phyloP scores from a whole-genome alignment of 2,329 filamentous ascomycete species.

The Colletotrichum tropicale region DNA sequence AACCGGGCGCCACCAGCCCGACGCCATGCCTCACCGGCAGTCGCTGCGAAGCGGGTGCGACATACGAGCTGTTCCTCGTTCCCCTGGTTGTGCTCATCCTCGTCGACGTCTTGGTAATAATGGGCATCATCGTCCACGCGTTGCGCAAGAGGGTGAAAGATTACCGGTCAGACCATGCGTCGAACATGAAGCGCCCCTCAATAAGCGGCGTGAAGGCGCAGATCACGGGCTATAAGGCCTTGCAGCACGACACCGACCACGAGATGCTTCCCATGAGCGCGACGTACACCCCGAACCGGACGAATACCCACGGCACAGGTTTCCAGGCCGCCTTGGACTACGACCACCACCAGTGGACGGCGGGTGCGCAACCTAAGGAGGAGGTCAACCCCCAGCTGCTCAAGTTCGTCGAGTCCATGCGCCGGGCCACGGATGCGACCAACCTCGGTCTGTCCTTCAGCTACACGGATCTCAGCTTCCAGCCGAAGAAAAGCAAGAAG shows the following conservation, averaged over 20 bases:
- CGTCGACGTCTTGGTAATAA: conserved; percentile 45
- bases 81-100: conserved; percentile 46
- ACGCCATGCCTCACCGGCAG: conserved; percentile 52
- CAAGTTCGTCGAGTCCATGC: conserved; percentile 57
- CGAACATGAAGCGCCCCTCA: not conserved
- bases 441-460: conserved; percentile 59
- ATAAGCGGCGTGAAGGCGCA: conserved; percentile 32
- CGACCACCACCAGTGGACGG: conserved; percentile 20
- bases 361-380: conserved; percentile 27
- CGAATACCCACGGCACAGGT: conserved; percentile 20
- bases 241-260: conserved; percentile 34
- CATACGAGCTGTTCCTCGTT: conserved; percentile 44
- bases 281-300: conserved; percentile 30
- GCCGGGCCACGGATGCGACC: conserved; percentile 52
- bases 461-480: conserved; percentile 54
- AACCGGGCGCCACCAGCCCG: conserved; percentile 50
- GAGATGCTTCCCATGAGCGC: conserved; percentile 39
- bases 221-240: conserved; percentile 37
- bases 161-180: not conserved
- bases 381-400: conserved; percentile 44
- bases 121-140: conserved; percentile 37
- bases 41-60: conserved; percentile 47
- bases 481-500: conserved; percentile 45
- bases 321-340: conserved; percentile 42
- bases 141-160: conserved; percentile 35